Percentiles rank a stretch among this genome's conserved stretches.
Evolutionary conservation across 164 flowering plant species (phyloP).

Genomic region (Macadamia integrifolia): DNA sequence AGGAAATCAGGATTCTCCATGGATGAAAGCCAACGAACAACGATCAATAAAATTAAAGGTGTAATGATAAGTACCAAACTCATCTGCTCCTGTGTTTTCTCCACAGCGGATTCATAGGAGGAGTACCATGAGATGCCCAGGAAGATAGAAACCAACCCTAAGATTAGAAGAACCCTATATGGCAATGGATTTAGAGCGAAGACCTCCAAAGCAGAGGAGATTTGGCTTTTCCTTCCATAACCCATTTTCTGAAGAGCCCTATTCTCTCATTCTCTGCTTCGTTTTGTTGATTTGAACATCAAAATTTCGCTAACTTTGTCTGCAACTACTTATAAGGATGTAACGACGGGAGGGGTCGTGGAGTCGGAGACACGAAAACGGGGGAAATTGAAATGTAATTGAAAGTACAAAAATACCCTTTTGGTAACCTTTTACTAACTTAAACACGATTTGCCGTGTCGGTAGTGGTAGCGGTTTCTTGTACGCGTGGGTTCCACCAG

Average conservation of each 20-base stretch:
- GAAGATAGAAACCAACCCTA: constrained; percentile 47
- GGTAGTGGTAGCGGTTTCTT: no score
- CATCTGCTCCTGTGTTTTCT: constrained; percentile 39
- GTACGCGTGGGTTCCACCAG: no score
- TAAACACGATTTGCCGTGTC: no score
- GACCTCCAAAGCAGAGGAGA: constrained; percentile 37
- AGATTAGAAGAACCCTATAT: constrained; percentile 64
- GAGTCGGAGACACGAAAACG: no score
- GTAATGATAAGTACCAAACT: constrained; percentile 48
- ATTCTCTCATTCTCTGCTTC: no score
- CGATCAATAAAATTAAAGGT: constrained; percentile 44
- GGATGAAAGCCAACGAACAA: constrained; percentile 51
- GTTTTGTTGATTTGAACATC: no score
- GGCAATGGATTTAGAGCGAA: constrained; percentile 67
- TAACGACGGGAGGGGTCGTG: no score
- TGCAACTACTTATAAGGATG: no score
- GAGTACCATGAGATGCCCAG: constrained; percentile 50
- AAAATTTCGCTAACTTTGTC: no score
- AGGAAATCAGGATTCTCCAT: constrained; percentile 35
- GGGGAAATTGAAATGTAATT: no score
- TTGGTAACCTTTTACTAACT: no score
- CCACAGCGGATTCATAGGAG: constrained; percentile 38
- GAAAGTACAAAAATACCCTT: no score
- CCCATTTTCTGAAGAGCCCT: constrained; percentile 9
- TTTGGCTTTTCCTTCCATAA: constrained; percentile 26